Evolutionary conservation across 805 yeast genomes (phyloP), one percentile per base, ranked within the genome.

Genomic region (Candida tallmaniae): DNA sequence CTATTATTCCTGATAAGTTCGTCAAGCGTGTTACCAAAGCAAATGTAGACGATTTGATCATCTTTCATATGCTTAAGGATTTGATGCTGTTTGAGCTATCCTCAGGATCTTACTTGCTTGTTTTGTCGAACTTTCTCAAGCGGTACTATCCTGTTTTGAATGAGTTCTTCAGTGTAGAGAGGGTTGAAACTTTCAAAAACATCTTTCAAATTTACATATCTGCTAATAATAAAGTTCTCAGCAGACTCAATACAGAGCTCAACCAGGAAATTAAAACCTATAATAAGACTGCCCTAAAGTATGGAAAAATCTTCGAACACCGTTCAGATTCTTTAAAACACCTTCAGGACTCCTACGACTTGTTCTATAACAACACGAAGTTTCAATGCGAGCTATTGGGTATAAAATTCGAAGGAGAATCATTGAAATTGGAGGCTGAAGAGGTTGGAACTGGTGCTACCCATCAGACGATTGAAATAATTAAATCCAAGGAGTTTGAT

Each of bases 291-390:
- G 76, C 82, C 35, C 74, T 83, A 36, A 70, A 83, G 45, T 76
- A 83, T 1, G 95, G 95, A 16, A 74, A 71, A 41, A 48, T 74
- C 1, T 52, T 68, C 12, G 78, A 74, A 12, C 70, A 68, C 34
- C 47, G 58, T 29, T 61, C 62, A 28, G 52, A 51, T 1, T 69
- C 65, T 26, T 45, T 58, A 23, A 62, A 66, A 11, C 44, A 42
- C 10, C 31, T 57, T 7, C 21, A 24, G 27, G 29, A 26, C 11
- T 21, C 27, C 11, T 30, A 38, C 27, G 41, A 38, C 12, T 26
- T 24, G 12, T 36, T 34, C 21, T 27, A 23, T 11, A 23, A 23
- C 17, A 38, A 43, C 16, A 23, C 29, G 10, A 29, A 36, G 20
- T 34, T 16, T 19, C 33, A 40, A 10, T 36, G 43, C 29, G 41